Evolutionary conservation across 2,329 filamentous ascomycete genomes (phyloP), one percentile per base, ranked within the genome.

Genomic region (Beauveria scarabaeidicola): DNA sequence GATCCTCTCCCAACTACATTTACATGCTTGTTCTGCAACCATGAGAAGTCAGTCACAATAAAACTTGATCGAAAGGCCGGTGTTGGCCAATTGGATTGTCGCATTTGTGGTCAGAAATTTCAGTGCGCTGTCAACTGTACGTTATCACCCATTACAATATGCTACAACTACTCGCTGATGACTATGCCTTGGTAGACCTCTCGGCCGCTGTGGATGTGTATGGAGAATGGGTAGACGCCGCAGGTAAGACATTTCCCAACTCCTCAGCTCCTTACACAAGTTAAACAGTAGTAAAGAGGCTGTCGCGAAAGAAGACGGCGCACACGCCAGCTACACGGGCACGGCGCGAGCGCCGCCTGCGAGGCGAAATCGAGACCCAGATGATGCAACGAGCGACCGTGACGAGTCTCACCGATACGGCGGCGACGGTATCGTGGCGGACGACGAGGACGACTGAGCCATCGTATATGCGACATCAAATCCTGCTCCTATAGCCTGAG

Each of bases 11-110:
- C 88, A 3, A 92, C 90, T 3, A 84, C 85, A n/a, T 99, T 99
- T 74, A 90, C 92, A 60, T 99, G 94, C 72, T 86, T 99, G 50
- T 99, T 99, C 77, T 99, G 94, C 81, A 97, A 97, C 73, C 92
- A 97, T 75, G 94, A 97, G 72, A 94, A 91, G 65, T 90, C 92
- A 0, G 90, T 99, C 56, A 82, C 85, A 29, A 89, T 97, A 66
- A 94, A 95, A 74, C 81, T 99, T 54, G 91, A 99, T 72, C 96
- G 96, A 80, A 97, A 97, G 73, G 80, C 85, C 29, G 91, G 91
- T 55, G 82, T 96, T 41, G 94, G 93, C 51, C 84, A 89, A 62
- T 80, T 99, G 27, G 85, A 87, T 61, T 99, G 94, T 78, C 96
- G 93, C 72, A 85, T 96, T 57, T 99, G 94, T 74, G 92, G 90